phyloP scores from a whole-genome alignment of 2,329 filamentous ascomycete genomes.

The Coleophoma eucalyptorum region DNA sequence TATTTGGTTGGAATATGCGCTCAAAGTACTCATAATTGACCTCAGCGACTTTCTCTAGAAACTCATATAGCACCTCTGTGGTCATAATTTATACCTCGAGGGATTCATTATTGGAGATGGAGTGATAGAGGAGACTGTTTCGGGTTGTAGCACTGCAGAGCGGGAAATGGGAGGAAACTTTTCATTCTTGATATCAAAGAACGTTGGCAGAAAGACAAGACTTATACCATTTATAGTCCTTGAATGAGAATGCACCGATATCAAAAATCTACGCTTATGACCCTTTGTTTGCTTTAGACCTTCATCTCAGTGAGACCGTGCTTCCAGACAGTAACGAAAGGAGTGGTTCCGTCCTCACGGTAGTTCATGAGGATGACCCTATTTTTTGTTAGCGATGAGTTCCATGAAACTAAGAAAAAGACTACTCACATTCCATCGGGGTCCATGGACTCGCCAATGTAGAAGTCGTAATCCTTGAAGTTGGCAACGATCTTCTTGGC shows the following conservation, averaged over 20 bases:
- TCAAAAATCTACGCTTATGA: background rate
- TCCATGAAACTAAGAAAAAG: constrained; percentile 1
- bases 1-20: too few species aligned
- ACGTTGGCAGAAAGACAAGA: background rate
- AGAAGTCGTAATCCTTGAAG: constrained; percentile 97
- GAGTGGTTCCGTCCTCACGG: constrained; percentile 91
- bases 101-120: too few species aligned
- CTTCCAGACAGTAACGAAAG: constrained; percentile 91
- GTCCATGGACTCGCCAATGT: constrained; percentile 88
- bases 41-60: too few species aligned
- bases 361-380: constrained; percentile 94
- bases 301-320: constrained; percentile 86
- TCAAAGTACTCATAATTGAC: too few species aligned
- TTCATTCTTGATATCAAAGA: background rate
- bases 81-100: too few species aligned
- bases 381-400: constrained; percentile 9
- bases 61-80: too few species aligned
- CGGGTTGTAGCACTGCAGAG: background rate
- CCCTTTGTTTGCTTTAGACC: constrained; percentile 60
- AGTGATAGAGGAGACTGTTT: too few species aligned
- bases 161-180: background rate
- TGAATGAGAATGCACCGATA: constrained; percentile 1
- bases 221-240: background rate
- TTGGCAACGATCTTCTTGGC: constrained; percentile 77
- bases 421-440: constrained; percentile 82